These are phyloP conservation scores for Meripilus lineatus DNA, from an alignment of 1,284 basidiomycete genomes.

Conservation along the genomic window DNA sequence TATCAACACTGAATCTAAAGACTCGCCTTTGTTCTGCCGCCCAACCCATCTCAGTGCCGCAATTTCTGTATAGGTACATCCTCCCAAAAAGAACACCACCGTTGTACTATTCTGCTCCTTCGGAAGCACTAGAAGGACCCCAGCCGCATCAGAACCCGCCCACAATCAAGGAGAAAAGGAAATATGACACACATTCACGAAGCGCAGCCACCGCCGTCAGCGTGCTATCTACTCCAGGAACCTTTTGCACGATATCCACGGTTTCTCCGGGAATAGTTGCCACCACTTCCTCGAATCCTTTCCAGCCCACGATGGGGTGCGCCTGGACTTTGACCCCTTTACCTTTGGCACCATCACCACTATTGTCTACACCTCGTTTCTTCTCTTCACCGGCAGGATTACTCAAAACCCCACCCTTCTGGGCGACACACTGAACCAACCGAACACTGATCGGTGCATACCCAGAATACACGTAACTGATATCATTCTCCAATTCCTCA, in stretches of 20 bases:
- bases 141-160: slow-evolving; percentile 1
- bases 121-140: slow-evolving; percentile 34
- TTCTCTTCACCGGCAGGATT: slow-evolving; percentile 58
- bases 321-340: slow-evolving; percentile 58
- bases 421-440: slow-evolving; percentile 87
- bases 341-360: slow-evolving; percentile 31
- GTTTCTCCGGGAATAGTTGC: slow-evolving; percentile 79
- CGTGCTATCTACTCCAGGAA: slow-evolving; percentile 23
- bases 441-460: slow-evolving; percentile 93
- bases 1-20: slow-evolving; percentile 7
- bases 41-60: slow-evolving; percentile 90
- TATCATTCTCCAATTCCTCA: slow-evolving; percentile 85
- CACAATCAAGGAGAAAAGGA: background rate
- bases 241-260: slow-evolving; percentile 73
- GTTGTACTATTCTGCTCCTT: slow-evolving; percentile 68
- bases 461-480: slow-evolving; percentile 94
- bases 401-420: slow-evolving; percentile 85
- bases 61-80: slow-evolving; percentile 96
- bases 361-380: slow-evolving; percentile 36
- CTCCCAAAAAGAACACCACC: slow-evolving; percentile 97
- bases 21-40: slow-evolving; percentile 72
- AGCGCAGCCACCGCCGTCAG: slow-evolving; percentile 31
- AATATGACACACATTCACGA: slow-evolving; percentile 26
- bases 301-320: slow-evolving; percentile 93
- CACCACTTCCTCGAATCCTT: slow-evolving; percentile 91